Conservation (phyloP, 768 basidiomycete species). For the Antrodiella citrinella region DNA sequence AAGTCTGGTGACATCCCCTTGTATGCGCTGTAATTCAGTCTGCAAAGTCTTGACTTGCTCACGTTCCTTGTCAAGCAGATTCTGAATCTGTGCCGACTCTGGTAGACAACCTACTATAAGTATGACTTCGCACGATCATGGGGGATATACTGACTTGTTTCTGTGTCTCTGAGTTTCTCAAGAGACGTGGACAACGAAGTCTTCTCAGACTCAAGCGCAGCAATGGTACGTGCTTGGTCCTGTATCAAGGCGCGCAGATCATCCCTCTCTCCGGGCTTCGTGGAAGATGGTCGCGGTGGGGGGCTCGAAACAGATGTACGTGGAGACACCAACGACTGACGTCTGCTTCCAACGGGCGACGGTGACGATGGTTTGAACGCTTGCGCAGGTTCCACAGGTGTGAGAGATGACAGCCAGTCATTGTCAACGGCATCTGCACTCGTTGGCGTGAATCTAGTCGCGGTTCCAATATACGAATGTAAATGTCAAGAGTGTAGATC, state of each 20-base stretch:
- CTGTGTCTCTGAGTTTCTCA: conserved; percentile 49
- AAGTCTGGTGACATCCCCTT: conserved; percentile 5
- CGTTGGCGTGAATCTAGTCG: conserved; percentile 33
- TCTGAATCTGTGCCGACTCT: conserved; percentile 14
- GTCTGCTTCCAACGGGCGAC: conserved; percentile 7
- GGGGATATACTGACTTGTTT: conserved; percentile 40
- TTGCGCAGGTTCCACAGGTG: conserved; percentile 29
- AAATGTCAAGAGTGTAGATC: background rate
- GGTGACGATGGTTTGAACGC: conserved; percentile 9
- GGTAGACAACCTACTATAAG: background rate
- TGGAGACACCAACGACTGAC: background rate
- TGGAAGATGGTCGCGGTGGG: conserved; percentile 11
- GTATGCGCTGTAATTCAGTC: conserved; percentile 12
- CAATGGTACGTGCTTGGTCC: conserved; percentile 67
- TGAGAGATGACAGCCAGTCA: conserved; percentile 58
- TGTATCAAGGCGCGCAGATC: conserved; percentile 29
- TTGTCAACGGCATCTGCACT: conserved; percentile 22
- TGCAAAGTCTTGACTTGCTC: conserved; percentile 31
- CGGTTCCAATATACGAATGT: background rate
- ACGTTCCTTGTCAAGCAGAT: conserved; percentile 27
- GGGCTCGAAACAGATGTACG: background rate
- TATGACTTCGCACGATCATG: background rate
- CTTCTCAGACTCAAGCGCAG: conserved; percentile 54
- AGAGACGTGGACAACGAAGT: conserved; percentile 32
- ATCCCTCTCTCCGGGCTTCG: conserved; percentile 11